These are phyloP conservation scores for Fusarium fujikuroi DNA, from an alignment of 2,329 filamentous ascomycete species.

Conservation along the genomic window DNA sequence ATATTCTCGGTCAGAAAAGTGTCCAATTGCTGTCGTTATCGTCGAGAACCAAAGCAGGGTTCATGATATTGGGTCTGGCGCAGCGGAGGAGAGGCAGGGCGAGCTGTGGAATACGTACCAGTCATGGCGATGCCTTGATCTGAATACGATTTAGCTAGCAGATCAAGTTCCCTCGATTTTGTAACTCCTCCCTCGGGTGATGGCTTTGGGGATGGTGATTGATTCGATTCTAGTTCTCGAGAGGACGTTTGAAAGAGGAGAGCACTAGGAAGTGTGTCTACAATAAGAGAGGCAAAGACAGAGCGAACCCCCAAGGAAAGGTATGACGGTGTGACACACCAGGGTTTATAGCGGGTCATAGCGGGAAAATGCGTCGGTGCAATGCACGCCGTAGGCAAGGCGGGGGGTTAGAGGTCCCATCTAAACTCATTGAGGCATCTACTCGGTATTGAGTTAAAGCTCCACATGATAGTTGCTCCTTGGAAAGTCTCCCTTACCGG, in stretches of 20 bases:
- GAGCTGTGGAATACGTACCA: constrained; percentile 35
- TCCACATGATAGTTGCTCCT: constrained; percentile 1
- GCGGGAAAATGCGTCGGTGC: constrained; percentile 24
- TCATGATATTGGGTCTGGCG: constrained; percentile 3
- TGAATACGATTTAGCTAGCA: background rate
- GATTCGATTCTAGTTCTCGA: background rate
- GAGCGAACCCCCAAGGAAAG: constrained; percentile 4
- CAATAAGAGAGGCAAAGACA: constrained; percentile 22
- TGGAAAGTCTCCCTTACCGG: constrained; percentile 4
- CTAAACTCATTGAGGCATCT: constrained; percentile 32
- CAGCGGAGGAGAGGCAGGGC: constrained; percentile 27
- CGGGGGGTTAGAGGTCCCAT: background rate
- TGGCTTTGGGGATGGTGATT: background rate
- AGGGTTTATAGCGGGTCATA: constrained; percentile 22
- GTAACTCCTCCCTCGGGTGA: background rate
- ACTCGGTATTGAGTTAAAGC: constrained; percentile 23
- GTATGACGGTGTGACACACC: constrained; percentile 38
- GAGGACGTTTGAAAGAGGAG: constrained; percentile 4
- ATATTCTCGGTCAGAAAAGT: constrained; percentile 18
- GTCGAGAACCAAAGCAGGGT: background rate
- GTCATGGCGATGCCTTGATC: constrained; percentile 30
- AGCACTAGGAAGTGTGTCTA: constrained; percentile 18
- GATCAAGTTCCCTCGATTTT: background rate
- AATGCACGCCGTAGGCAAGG: constrained; percentile 13
- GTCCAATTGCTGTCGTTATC: constrained; percentile 1